Percentiles rank a stretch among this genome's conserved stretches.
These are phyloP conservation scores for Plectosphaerella cucumerina DNA, from an alignment of 2,329 filamentous ascomycete genomes.

Conservation along the genomic window DNA sequence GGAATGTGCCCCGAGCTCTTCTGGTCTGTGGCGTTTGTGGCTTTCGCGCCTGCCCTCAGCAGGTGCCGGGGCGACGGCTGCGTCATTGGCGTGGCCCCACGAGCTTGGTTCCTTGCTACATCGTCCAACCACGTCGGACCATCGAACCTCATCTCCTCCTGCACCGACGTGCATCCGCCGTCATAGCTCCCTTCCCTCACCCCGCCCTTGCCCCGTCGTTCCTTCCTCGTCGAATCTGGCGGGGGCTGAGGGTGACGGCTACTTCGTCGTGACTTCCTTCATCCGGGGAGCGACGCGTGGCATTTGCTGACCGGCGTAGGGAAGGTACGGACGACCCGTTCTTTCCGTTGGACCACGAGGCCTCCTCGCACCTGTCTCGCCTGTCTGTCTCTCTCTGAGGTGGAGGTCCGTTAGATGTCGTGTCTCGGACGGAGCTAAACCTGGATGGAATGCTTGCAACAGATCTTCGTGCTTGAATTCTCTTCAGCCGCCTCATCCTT, in stretches of 20 bases:
- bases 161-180: slow-evolving; percentile 4
- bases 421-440: not conserved
- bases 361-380: too few species aligned
- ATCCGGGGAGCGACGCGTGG: slow-evolving; percentile 10
- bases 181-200: slow-evolving; percentile 6
- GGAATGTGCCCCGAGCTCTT: too few species aligned
- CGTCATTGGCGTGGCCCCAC: slow-evolving; percentile 10
- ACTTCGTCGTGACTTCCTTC: not conserved
- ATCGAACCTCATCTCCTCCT: not conserved
- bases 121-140: slow-evolving; percentile 1
- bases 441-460: too few species aligned
- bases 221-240: slow-evolving; percentile 5
- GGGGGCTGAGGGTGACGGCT: not conserved
- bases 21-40: too few species aligned
- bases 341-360: too few species aligned
- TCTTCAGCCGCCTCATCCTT: too few species aligned
- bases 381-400: too few species aligned
- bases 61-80: slow-evolving; percentile 3
- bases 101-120: slow-evolving; percentile 8
- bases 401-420: too few species aligned
- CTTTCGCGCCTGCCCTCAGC: not conserved
- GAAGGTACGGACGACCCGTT: too few species aligned
- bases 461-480: too few species aligned
- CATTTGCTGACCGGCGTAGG: not conserved
- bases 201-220: not conserved